Conservation (phyloP, 306 rosid species). For the Cicer cuneatum region DNA sequence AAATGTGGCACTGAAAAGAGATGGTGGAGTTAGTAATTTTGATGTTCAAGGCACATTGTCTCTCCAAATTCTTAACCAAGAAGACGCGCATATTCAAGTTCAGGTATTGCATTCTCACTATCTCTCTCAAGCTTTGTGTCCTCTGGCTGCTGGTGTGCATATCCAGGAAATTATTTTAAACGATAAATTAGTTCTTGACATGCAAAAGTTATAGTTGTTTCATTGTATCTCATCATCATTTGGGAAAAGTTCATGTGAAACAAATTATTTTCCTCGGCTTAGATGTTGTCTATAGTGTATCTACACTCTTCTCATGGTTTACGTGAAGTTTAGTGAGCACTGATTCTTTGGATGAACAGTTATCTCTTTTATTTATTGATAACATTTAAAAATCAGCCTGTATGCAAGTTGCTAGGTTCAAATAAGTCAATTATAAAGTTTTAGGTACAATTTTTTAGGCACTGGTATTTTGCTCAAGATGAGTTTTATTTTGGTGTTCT, state of each 20-base stretch:
- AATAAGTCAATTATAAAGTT: constrained; percentile 20
- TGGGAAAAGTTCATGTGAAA: neutral
- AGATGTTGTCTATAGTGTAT: constrained; percentile 7
- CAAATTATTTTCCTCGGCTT: neutral
- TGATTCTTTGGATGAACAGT: constrained; percentile 12
- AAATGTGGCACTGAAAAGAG: constrained; percentile 85
- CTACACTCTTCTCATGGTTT: constrained; percentile 19
- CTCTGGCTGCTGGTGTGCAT: constrained; percentile 12
- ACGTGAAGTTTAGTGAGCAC: neutral
- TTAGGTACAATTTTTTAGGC: constrained; percentile 5
- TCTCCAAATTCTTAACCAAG: constrained; percentile 90
- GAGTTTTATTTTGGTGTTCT: neutral
- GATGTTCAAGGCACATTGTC: constrained; percentile 92
- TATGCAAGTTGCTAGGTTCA: constrained; percentile 19
- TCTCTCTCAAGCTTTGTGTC: neutral
- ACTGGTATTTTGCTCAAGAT: neutral
- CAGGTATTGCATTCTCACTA: constrained; percentile 59
- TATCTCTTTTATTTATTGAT: neutral
- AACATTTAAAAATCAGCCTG: constrained; percentile 23
- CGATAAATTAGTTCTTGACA: constrained; percentile 2
- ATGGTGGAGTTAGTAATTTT: constrained; percentile 91
- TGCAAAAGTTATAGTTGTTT: neutral
- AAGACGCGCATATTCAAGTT: constrained; percentile 87
- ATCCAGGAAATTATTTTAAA: neutral
- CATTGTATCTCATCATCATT: neutral